Evolutionary conservation across 148 eudicot genomes (phyloP).

Genomic region (Dysphania ambrosioides): DNA sequence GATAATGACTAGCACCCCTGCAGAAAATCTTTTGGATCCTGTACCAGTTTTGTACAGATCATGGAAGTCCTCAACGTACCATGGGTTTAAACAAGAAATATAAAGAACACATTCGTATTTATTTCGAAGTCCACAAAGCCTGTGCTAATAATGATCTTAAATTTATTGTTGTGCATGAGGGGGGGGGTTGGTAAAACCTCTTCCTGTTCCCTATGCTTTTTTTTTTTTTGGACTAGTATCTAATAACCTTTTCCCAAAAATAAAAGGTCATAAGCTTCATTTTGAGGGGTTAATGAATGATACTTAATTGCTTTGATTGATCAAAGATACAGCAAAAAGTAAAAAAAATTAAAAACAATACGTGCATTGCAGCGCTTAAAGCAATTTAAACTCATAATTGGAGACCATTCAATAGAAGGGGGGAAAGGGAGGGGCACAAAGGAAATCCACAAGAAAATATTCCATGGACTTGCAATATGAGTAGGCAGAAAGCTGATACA

Average conservation of each 20-base stretch:
- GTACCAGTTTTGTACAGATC: not conserved
- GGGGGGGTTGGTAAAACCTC: too few relatives aligned
- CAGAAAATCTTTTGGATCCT: not conserved
- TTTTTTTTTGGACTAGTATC: too few relatives aligned
- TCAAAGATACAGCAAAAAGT: too few relatives aligned
- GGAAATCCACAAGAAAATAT: not conserved
- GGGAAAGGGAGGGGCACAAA: not conserved
- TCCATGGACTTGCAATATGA: not conserved
- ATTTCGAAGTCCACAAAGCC: not conserved
- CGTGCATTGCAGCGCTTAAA: too few relatives aligned
- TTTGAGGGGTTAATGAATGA: too few relatives aligned
- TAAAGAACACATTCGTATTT: not conserved
- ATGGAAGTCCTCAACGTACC: slow-evolving; percentile 7
- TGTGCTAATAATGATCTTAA: not conserved
- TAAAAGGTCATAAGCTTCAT: too few relatives aligned
- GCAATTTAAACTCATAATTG: not conserved
- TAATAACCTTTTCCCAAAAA: too few relatives aligned
- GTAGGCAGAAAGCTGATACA: not conserved
- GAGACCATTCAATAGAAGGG: not conserved
- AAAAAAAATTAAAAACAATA: too few relatives aligned
- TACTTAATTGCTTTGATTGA: too few relatives aligned
- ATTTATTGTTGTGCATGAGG: too few relatives aligned
- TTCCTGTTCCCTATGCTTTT: too few relatives aligned
- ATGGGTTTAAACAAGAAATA: not conserved
- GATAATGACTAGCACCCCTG: not conserved